Percentiles rank a stretch among this genome's conserved stretches.
These are phyloP conservation scores for Allantophomopsis cytisporea DNA, from an alignment of 2,329 filamentous ascomycete genomes.

Conservation along the genomic window DNA sequence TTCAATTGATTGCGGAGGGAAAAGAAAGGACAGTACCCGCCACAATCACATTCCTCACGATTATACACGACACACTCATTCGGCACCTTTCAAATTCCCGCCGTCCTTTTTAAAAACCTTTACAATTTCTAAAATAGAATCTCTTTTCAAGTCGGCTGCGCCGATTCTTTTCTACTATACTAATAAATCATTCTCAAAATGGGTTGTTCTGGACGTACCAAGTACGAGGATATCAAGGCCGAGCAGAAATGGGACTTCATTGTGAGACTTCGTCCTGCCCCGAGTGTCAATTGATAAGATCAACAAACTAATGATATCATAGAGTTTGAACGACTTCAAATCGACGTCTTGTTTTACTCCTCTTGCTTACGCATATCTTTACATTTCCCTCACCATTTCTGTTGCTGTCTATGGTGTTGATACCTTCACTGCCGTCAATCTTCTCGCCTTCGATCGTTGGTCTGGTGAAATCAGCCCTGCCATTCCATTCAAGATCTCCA, in stretches of 20 bases:
- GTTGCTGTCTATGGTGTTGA: constrained; percentile 80
- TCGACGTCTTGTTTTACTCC: constrained; percentile 63
- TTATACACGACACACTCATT: not conserved
- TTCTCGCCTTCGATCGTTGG: constrained; percentile 83
- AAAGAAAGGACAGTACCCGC: not conserved
- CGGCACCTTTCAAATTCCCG: not conserved
- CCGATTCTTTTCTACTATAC: constrained; percentile 8
- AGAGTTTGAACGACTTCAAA: constrained; percentile 67
- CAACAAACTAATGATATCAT: constrained; percentile 3
- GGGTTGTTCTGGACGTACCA: constrained; percentile 51
- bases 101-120: no score
- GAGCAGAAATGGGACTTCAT: constrained; percentile 96
- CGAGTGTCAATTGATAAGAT: not conserved
- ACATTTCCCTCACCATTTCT: constrained; percentile 65
- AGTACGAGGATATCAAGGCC: constrained; percentile 51
- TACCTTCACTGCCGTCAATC: constrained; percentile 83
- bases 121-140: not conserved
- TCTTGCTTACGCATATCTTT: constrained; percentile 76
- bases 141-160: constrained; percentile 3
- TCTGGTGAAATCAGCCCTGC: constrained; percentile 69
- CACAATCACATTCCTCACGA: constrained; percentile 1
- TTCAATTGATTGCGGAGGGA: not conserved
- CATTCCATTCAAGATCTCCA: constrained; percentile 65
- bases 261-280: constrained; percentile 31
- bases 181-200: constrained; percentile 29